Evolutionary conservation across 2,329 filamentous ascomycete species (phyloP).

Genomic region (Beauveria scarabaeidicola): DNA sequence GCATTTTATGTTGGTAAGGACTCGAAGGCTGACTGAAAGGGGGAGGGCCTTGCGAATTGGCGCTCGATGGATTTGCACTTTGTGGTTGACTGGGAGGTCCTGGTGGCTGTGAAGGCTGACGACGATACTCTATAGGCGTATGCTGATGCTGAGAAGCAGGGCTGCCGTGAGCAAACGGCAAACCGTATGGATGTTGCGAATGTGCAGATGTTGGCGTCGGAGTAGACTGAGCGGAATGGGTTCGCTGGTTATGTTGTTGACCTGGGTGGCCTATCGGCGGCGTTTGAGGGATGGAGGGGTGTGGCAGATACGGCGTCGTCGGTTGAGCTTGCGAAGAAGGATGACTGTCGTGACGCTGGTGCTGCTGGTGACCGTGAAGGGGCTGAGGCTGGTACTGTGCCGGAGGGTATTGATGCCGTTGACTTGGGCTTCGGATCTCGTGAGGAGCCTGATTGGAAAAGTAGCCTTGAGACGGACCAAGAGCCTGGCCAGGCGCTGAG

Average conservation of each 20-base stretch:
- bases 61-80: constrained; percentile 34
- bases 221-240: constrained; percentile 50
- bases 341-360: constrained; percentile 39
- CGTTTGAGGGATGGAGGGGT: constrained; percentile 36
- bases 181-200: constrained; percentile 46
- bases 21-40: constrained; percentile 36
- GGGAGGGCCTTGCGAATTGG: constrained; percentile 24
- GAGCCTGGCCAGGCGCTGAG: constrained; percentile 30
- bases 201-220: constrained; percentile 55
- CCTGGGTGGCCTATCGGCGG: constrained; percentile 38
- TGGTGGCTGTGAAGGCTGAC: constrained; percentile 45
- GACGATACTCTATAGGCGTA: constrained; percentile 33
- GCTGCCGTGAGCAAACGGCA: constrained; percentile 44
- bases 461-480: constrained; percentile 33
- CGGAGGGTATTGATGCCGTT: constrained; percentile 44
- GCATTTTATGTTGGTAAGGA: constrained; percentile 48
- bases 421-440: constrained; percentile 40
- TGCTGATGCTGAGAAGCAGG: constrained; percentile 39
- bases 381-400: constrained; percentile 22
- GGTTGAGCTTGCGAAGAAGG: constrained; percentile 28
- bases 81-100: constrained; percentile 45
- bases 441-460: constrained; percentile 34
- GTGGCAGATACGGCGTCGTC: constrained; percentile 33
- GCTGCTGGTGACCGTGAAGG: constrained; percentile 15
- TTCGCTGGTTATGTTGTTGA: constrained; percentile 34